phyloP scores from a whole-genome alignment of 257 asterid genomes.

The Gentiana dahurica region DNA sequence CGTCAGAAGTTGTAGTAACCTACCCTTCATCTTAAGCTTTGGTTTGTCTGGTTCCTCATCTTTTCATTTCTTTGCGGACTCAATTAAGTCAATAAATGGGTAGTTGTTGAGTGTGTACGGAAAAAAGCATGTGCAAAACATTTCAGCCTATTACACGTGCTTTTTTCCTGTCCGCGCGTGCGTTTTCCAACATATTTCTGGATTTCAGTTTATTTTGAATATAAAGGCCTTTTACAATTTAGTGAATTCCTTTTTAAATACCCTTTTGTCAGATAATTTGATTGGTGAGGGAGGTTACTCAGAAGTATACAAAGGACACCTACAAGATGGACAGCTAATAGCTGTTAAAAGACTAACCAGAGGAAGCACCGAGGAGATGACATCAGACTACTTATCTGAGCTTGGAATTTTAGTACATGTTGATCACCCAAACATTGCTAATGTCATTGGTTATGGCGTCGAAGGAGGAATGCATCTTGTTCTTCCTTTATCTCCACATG shows the following conservation, averaged over 20 bases:
- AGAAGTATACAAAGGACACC: conserved; percentile 79
- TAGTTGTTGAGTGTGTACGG: too few species aligned
- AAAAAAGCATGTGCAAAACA: too few species aligned
- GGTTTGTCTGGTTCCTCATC: too few species aligned
- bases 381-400: conserved; percentile 80
- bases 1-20: neutral
- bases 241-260: neutral
- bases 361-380: conserved; percentile 90
- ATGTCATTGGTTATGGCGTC: conserved; percentile 85
- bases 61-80: too few species aligned
- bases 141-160: too few species aligned
- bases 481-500: conserved; percentile 91
- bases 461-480: conserved; percentile 99
- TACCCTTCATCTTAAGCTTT: neutral
- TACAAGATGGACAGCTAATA: conserved; percentile 64
- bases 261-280: conserved; percentile 41
- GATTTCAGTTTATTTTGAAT: too few species aligned
- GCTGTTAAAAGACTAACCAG: conserved; percentile 78
- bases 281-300: conserved; percentile 98
- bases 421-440: conserved; percentile 78
- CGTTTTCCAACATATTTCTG: neutral
- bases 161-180: too few species aligned
- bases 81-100: too few species aligned
- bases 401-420: conserved; percentile 95
- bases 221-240: neutral